A percentile compares a stretch with the other conserved stretches of the same genome.
These are phyloP conservation scores for Ensete ventricosum DNA, from an alignment of 176 grass and related monocot species.

Conservation along the genomic window DNA sequence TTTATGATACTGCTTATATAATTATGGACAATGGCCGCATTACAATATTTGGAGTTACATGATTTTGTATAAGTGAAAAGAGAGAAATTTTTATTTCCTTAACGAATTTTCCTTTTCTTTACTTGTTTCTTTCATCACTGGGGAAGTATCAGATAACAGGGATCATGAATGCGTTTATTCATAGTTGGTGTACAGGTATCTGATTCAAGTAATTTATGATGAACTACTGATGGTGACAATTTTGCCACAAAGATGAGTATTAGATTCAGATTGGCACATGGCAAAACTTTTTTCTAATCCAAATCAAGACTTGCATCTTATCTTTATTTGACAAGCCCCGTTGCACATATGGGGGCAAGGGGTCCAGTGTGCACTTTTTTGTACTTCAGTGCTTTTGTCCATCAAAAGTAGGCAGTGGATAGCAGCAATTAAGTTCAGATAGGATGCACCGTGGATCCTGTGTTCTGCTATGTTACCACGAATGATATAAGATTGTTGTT, in stretches of 20 bases:
- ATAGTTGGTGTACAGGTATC: too few species aligned
- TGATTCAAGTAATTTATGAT: background rate
- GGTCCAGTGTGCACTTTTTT: too few species aligned
- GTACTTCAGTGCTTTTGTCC: too few species aligned
- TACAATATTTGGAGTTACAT: background rate
- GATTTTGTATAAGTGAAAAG: background rate
- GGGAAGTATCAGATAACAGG: background rate
- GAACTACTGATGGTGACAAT: background rate
- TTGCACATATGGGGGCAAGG: too few species aligned
- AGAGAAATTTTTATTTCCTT: background rate
- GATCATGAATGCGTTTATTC: background rate
- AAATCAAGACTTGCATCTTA: background rate
- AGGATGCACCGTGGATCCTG: too few species aligned
- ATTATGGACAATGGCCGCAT: background rate
- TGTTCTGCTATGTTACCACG: too few species aligned
- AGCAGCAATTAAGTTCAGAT: too few species aligned
- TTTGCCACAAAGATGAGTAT: background rate
- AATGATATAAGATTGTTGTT: too few species aligned
- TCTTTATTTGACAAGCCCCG: background rate
- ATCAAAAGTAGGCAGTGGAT: too few species aligned
- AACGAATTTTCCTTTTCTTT: background rate
- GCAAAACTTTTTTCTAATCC: background rate
- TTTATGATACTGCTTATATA: background rate
- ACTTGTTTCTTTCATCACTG: background rate
- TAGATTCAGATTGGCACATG: background rate